Conservation (phyloP, 106 monocot species). For the Allium fistulosum region DNA sequence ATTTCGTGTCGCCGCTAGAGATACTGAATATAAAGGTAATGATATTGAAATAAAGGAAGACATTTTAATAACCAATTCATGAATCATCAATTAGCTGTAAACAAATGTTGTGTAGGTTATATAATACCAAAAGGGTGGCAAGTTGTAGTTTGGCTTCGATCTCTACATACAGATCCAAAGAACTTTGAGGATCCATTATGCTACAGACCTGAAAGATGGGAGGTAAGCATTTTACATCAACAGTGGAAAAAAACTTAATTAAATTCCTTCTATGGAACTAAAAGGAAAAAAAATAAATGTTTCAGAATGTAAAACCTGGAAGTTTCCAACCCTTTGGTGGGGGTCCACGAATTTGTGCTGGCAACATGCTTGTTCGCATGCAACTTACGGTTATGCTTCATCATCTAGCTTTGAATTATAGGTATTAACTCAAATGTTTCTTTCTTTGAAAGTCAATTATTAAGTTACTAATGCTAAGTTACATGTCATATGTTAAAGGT, state of each 20-base stretch:
- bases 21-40: slow-evolving; percentile 16
- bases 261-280: too few species aligned
- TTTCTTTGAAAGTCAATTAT: not conserved
- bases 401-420: slow-evolving; percentile 15
- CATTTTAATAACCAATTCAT: not conserved
- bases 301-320: slow-evolving; percentile 11
- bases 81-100: not conserved
- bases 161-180: slow-evolving; percentile 13
- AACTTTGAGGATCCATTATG: slow-evolving; percentile 18
- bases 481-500: not conserved
- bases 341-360: slow-evolving; percentile 12
- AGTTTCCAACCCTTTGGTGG: slow-evolving; percentile 11
- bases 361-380: slow-evolving; percentile 16
- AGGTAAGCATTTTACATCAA: slow-evolving; percentile 2
- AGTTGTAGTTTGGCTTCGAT: slow-evolving; percentile 19
- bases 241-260: too few species aligned
- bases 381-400: slow-evolving; percentile 16
- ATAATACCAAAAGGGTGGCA: slow-evolving; percentile 19
- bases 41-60: not conserved
- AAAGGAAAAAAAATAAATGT: too few species aligned
- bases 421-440: not conserved
- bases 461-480: not conserved
- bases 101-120: slow-evolving; percentile 3
- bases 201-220: slow-evolving; percentile 25
- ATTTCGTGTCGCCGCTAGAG: slow-evolving; percentile 3